Evolutionary conservation across 2,329 filamentous ascomycete species (phyloP), one percentile per base, ranked within the genome.

Genomic region (Ascochyta koolunga): DNA sequence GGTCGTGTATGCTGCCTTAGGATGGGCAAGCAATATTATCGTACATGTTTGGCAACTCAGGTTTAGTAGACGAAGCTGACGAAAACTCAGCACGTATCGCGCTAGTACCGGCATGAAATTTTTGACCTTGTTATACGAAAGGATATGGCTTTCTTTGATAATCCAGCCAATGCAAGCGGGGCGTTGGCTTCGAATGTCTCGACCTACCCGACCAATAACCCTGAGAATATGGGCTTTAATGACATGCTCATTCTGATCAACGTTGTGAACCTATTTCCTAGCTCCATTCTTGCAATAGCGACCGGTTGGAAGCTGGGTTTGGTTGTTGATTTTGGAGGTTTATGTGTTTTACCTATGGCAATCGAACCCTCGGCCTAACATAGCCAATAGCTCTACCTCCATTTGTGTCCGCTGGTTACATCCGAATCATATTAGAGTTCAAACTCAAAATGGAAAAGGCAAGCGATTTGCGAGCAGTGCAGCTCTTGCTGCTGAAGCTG

Each of bases 101-200:
- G 70, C 52, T 62, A 64, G 32, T 75, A 73, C 48, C 66, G 73
- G 22, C 66, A 64, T 38, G 76, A 79, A 52, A 89, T 92, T 6
- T 97, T 99, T 80, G 84, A 93, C 27, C 83, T 88, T 21, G 91
- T 98, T 79, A 85, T 98, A 45, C 89, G 93, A 60, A 93, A 98
- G 75, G 95, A 98, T 59, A 93, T 98, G 54, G 80, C 86, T 24
- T 98, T 93, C 75, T 99, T 97, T 65, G 95, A 98, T 73, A 83
- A 82, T 38, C 90, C 96, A 59, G 89, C 95, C 73, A 96, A 98
- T 72, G 92, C 89, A 6, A 88, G 91, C 6, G 95, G 95, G 61
- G 89, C 92, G 0, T 79, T 99, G 65, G 96, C 92, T 0, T 81
- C 84, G 0, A 80, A 83, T 2, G 75, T 86, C 1, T 79, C 81